Conservation (phyloP, 495 filamentous ascomycete species). For the Neurospora sp. region DNA sequence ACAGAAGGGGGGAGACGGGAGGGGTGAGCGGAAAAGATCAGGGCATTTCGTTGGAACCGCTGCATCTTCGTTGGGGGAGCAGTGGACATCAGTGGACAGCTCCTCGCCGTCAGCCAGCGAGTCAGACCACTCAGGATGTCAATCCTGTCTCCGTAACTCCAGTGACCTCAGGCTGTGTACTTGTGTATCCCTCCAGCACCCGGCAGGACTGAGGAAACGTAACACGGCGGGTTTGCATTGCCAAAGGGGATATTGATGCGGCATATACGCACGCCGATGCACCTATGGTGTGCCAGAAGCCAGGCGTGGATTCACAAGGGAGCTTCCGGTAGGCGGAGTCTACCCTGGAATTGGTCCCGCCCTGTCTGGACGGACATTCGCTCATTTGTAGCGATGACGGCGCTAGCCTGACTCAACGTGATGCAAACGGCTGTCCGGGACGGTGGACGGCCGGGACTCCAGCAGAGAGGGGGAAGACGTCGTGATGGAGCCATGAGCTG, state of each 20-base stretch:
- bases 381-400: conserved; percentile 14
- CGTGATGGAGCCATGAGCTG: not conserved
- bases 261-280: conserved; percentile 21
- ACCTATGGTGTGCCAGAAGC: conserved; percentile 9
- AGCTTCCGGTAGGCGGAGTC: conserved; percentile 17
- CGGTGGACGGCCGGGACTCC: not conserved
- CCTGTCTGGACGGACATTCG: conserved; percentile 6
- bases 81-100: conserved; percentile 1
- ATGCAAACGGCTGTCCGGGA: not conserved
- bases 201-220: conserved; percentile 10
- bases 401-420: conserved; percentile 18
- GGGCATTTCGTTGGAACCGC: not conserved
- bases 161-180: conserved; percentile 3
- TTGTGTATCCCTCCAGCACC: conserved; percentile 2
- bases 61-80: not conserved
- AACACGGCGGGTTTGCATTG: conserved; percentile 18
- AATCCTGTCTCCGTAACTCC: conserved; percentile 11
- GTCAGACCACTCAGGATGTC: conserved; percentile 23
- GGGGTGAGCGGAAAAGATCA: conserved; percentile 12
- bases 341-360: conserved; percentile 7
- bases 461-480: not conserved
- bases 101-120: conserved; percentile 23
- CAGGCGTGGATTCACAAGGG: conserved; percentile 2
- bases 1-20: conserved; percentile 8
- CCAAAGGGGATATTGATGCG: conserved; percentile 20